Percentiles rank a stretch among this genome's conserved stretches.
Evolutionary conservation across 495 filamentous ascomycete genomes (phyloP).

Genomic region (Bombardia bombarda): DNA sequence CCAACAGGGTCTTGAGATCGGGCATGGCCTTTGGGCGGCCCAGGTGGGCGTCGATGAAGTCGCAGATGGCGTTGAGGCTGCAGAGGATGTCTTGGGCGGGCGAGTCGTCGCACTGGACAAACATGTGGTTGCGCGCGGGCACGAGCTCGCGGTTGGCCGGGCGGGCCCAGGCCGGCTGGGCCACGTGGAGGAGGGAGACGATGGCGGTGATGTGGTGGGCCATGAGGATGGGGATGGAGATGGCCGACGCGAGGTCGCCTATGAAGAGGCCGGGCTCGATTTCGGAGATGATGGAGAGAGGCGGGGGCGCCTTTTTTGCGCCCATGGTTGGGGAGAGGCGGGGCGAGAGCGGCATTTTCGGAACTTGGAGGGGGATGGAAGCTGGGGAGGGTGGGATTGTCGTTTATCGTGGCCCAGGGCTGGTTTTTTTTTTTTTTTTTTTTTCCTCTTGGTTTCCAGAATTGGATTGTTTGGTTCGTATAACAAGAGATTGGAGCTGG

Average conservation of each 20-base stretch:
- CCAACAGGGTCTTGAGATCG: neutral
- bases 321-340: no score
- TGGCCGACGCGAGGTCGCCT: slow-evolving; percentile 24
- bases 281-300: no score
- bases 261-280: slow-evolving; percentile 32
- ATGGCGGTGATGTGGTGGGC: slow-evolving; percentile 28
- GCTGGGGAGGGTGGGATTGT: no score
- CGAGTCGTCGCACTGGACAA: slow-evolving; percentile 27
- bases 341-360: no score
- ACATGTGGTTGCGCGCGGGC: slow-evolving; percentile 24
- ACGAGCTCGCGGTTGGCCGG: slow-evolving; percentile 23
- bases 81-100: slow-evolving; percentile 28
- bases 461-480: no score
- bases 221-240: slow-evolving; percentile 20
- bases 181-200: slow-evolving; percentile 19
- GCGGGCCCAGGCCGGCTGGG: slow-evolving; percentile 2
- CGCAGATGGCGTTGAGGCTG: slow-evolving; percentile 26
- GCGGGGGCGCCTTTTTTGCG: no score
- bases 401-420: no score
- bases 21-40: neutral
- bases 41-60: slow-evolving; percentile 28
- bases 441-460: no score
- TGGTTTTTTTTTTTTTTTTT: no score
- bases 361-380: no score
- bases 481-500: no score